These are phyloP conservation scores for Xylaria intraflava DNA, from an alignment of 495 filamentous ascomycete species.

Conservation along the genomic window DNA sequence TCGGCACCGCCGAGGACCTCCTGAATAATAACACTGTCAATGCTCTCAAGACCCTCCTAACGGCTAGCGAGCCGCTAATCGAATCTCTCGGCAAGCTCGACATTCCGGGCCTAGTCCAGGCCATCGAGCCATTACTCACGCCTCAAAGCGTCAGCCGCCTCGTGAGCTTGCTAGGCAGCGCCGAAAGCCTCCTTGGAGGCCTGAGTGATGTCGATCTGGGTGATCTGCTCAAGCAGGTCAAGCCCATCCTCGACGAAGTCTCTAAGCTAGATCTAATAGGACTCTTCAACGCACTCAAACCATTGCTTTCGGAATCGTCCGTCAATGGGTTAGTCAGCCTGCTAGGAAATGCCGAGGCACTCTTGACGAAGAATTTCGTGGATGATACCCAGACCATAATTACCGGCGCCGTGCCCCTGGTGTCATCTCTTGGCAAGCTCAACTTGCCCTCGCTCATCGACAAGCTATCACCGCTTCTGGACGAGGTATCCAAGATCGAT, in stretches of 20 bases:
- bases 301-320: constrained; percentile 31
- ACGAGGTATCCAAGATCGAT: constrained; percentile 27
- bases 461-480: constrained; percentile 30
- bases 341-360: constrained; percentile 35
- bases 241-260: constrained; percentile 31
- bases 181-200: constrained; percentile 32
- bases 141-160: constrained; percentile 36
- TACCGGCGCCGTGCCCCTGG: constrained; percentile 29
- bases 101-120: constrained; percentile 35
- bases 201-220: constrained; percentile 31
- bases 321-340: constrained; percentile 35
- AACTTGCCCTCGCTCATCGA: constrained; percentile 30
- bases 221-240: constrained; percentile 27
- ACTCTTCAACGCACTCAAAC: constrained; percentile 20
- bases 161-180: constrained; percentile 38
- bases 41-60: constrained; percentile 31
- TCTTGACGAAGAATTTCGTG: constrained; percentile 38
- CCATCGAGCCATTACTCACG: constrained; percentile 34
- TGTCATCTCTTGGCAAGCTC: constrained; percentile 30
- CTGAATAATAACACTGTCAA: constrained; percentile 38
- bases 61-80: constrained; percentile 14
- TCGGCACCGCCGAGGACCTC: constrained; percentile 37
- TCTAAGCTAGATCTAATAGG: constrained; percentile 20
- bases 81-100: constrained; percentile 31
- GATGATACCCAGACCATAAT: constrained; percentile 30